A percentile compares a stretch with the other conserved stretches of the same genome.
Conservation (phyloP, 2,329 filamentous ascomycete genomes). For the Penicillium sp. region DNA sequence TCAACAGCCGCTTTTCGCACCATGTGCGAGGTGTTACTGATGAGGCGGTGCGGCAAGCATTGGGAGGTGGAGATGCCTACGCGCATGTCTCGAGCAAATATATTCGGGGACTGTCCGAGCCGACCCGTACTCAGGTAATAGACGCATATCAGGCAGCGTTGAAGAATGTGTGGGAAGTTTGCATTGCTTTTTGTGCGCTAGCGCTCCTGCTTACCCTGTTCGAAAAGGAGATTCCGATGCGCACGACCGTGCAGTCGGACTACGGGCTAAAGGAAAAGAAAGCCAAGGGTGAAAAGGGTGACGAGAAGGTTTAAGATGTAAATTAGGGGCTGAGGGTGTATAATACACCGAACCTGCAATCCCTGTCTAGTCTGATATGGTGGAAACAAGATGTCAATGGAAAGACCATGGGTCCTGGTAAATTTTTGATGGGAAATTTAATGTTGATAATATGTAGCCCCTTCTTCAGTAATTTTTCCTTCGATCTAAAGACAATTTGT, state of each 20-base stretch:
- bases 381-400: too few species aligned
- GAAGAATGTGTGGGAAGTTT: background rate
- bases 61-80: conserved; percentile 1
- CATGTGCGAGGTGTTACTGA: background rate
- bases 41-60: background rate
- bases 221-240: background rate
- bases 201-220: background rate
- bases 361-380: too few species aligned
- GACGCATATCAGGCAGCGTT: background rate
- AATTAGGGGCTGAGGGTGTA: too few species aligned
- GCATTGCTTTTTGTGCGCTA: background rate
- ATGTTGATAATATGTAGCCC: too few species aligned
- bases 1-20: conserved; percentile 20
- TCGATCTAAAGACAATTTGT: too few species aligned
- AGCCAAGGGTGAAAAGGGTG: background rate
- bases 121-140: background rate
- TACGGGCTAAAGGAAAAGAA: background rate
- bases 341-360: too few species aligned
- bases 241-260: background rate
- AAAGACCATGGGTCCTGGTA: too few species aligned
- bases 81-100: background rate
- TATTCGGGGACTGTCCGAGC: background rate
- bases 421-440: too few species aligned
- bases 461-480: too few species aligned
- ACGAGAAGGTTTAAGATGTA: too few species aligned